Percentiles rank a stretch among this genome's conserved stretches.
phyloP scores from a whole-genome alignment of 768 basidiomycete genomes.

The Trametes sanguinea region DNA sequence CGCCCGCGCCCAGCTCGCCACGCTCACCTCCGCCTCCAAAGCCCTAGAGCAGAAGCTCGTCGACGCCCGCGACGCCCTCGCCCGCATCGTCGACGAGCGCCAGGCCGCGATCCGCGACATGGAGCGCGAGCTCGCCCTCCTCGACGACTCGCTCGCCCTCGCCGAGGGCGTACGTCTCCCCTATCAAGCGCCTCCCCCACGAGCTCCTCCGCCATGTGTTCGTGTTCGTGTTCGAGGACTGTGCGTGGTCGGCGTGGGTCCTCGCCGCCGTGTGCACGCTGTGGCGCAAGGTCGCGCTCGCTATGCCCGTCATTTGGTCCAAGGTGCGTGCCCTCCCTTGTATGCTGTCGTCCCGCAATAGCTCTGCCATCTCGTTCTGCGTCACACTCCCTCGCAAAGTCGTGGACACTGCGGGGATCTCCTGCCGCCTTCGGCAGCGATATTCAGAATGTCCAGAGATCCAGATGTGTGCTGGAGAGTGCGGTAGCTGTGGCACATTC shows the following conservation, averaged over 20 bases:
- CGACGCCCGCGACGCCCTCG: constrained; percentile 55
- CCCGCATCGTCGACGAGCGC: constrained; percentile 58
- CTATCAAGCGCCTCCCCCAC: constrained; percentile 67
- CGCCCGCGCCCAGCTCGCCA: constrained; percentile 50
- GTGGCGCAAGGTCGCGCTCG: constrained; percentile 66
- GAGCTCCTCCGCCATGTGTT: constrained; percentile 79
- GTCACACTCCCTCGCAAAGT: too few species aligned
- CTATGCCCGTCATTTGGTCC: constrained; percentile 74
- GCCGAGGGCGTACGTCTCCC: constrained; percentile 70
- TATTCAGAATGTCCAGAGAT: too few species aligned
- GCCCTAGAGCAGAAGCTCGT: constrained; percentile 50
- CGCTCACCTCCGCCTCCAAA: constrained; percentile 29
- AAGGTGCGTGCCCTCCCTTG: constrained; percentile 47
- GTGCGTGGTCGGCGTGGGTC: constrained; percentile 77
- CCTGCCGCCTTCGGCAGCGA: too few species aligned
- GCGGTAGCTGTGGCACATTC: too few species aligned
- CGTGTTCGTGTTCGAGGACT: constrained; percentile 63
- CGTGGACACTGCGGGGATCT: too few species aligned
- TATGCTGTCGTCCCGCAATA: too few species aligned
- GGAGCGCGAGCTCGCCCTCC: constrained; percentile 45
- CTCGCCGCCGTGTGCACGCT: constrained; percentile 65
- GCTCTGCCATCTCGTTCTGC: too few species aligned
- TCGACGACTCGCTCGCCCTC: constrained; percentile 51
- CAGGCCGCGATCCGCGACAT: constrained; percentile 56
- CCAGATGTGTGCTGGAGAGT: too few species aligned